A percentile compares a stretch with the other conserved stretches of the same genome.
These are phyloP conservation scores for Fusarium hostae DNA, from an alignment of 2,329 filamentous ascomycete species.

Conservation along the genomic window DNA sequence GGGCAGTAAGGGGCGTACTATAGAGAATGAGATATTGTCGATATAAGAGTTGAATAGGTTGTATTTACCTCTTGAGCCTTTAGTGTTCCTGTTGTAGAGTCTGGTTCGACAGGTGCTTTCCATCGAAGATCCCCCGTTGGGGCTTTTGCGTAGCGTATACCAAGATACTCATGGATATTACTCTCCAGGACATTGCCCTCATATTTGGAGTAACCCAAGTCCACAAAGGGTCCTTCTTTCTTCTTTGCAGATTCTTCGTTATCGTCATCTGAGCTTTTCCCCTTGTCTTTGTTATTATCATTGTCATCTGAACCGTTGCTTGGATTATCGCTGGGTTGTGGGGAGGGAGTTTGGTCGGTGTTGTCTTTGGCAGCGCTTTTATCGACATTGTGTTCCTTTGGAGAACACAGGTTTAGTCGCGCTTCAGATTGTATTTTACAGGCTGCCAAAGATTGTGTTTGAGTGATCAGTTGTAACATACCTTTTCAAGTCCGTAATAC, in stretches of 20 bases:
- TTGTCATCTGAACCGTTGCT: background rate
- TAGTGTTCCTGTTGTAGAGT: conserved; percentile 47
- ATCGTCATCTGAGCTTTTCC: background rate
- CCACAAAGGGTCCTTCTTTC: conserved; percentile 40
- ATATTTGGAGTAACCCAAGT: conserved; percentile 60
- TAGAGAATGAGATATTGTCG: background rate
- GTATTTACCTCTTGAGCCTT: conserved; percentile 49
- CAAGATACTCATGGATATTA: conserved; percentile 59
- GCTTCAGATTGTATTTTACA: background rate
- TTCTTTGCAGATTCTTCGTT: background rate
- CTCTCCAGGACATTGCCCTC: conserved; percentile 52
- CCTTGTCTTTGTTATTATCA: conserved; percentile 8
- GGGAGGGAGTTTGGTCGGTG: background rate
- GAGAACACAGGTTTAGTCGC: conserved; percentile 8
- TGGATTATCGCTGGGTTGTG: background rate
- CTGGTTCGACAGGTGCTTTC: conserved; percentile 59
- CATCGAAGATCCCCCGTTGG: conserved; percentile 63
- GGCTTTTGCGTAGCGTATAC: conserved; percentile 63
- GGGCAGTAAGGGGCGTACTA: conserved; percentile 61
- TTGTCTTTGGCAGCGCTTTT: background rate
- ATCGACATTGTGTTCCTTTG: conserved; percentile 13
- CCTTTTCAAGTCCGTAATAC: conserved; percentile 38
- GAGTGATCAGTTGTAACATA: conserved; percentile 1
- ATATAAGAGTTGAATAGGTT: too few relatives aligned
- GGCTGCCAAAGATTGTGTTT: background rate